Evolutionary conservation across 2,329 filamentous ascomycete genomes (phyloP).

Genomic region (Sarocladium brachiariae): DNA sequence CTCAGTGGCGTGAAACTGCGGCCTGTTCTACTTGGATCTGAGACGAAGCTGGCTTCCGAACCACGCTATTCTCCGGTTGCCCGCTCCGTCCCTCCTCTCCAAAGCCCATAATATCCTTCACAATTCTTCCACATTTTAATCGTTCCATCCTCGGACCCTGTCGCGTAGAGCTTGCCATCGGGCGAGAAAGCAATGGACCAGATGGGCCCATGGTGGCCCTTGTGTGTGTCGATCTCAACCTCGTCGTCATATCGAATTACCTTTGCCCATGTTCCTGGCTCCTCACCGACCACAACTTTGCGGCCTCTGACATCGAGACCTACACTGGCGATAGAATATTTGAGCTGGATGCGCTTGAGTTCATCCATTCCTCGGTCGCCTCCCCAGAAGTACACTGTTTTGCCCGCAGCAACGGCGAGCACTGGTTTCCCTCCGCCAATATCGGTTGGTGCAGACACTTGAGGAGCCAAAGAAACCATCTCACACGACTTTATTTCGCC

Average conservation of each 20-base stretch:
- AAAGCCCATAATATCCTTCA: slow-evolving; percentile 57
- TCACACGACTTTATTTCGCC: slow-evolving; percentile 89
- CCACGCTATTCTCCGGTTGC: slow-evolving; percentile 29
- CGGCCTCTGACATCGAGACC: slow-evolving; percentile 75
- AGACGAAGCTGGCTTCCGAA: slow-evolving; percentile 10
- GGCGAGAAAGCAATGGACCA: slow-evolving; percentile 95
- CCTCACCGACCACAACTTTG: slow-evolving; percentile 84
- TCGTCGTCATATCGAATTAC: slow-evolving; percentile 85
- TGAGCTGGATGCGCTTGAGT: slow-evolving; percentile 73
- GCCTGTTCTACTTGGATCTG: background rate
- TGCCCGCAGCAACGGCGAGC: slow-evolving; percentile 87
- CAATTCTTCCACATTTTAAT: slow-evolving; percentile 86
- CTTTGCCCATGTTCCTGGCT: slow-evolving; percentile 92
- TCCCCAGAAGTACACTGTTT: slow-evolving; percentile 88
- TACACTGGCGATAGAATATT: slow-evolving; percentile 85
- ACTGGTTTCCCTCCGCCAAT: slow-evolving; percentile 64
- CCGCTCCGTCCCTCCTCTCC: slow-evolving; percentile 43
- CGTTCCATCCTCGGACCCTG: slow-evolving; percentile 92
- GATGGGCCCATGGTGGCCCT: slow-evolving; percentile 94
- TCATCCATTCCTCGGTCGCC: slow-evolving; percentile 61
- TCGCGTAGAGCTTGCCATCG: slow-evolving; percentile 92
- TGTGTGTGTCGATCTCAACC: slow-evolving; percentile 82
- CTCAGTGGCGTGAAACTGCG: slow-evolving; percentile 13
- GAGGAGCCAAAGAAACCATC: slow-evolving; percentile 61
- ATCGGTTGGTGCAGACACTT: slow-evolving; percentile 51